These are phyloP conservation scores for Colletotrichum chlorophyti DNA, from an alignment of 2,329 filamentous ascomycete genomes.

Conservation along the genomic window DNA sequence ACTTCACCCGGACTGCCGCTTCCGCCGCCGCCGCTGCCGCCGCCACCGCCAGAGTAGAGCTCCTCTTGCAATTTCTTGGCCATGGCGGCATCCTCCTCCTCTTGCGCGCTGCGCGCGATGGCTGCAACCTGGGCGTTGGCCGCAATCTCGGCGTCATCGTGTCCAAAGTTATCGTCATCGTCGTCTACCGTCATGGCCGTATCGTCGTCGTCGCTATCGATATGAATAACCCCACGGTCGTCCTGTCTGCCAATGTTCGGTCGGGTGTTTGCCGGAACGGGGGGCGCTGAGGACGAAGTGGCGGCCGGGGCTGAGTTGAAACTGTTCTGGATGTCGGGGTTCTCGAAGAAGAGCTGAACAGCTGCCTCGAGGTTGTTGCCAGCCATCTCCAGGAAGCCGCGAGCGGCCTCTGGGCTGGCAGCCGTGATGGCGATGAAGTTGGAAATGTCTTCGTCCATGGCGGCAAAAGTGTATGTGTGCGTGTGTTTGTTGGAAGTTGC, in stretches of 20 bases:
- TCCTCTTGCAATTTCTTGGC: slow-evolving; percentile 91
- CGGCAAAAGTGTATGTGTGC: too few species aligned
- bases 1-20: slow-evolving; percentile 60
- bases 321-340: slow-evolving; percentile 71
- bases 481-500: not conserved
- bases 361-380: slow-evolving; percentile 85
- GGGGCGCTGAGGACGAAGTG: slow-evolving; percentile 37
- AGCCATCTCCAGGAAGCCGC: slow-evolving; percentile 84
- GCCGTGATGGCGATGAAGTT: slow-evolving; percentile 86
- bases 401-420: slow-evolving; percentile 74
- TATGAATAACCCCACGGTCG: slow-evolving; percentile 68
- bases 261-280: slow-evolving; percentile 36
- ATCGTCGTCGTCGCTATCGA: slow-evolving; percentile 76
- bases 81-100: slow-evolving; percentile 93
- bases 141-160: slow-evolving; percentile 42
- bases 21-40: slow-evolving; percentile 40
- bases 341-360: slow-evolving; percentile 89
- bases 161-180: slow-evolving; percentile 44
- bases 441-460: slow-evolving; percentile 76
- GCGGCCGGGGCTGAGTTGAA: slow-evolving; percentile 47
- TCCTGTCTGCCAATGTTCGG: slow-evolving; percentile 54
- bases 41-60: slow-evolving; percentile 68
- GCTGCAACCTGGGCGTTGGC: slow-evolving; percentile 42
- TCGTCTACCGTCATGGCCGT: slow-evolving; percentile 45
- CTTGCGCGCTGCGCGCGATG: slow-evolving; percentile 57